Conservation (phyloP, 2,329 filamentous ascomycete species). For the Venturia asperata region DNA sequence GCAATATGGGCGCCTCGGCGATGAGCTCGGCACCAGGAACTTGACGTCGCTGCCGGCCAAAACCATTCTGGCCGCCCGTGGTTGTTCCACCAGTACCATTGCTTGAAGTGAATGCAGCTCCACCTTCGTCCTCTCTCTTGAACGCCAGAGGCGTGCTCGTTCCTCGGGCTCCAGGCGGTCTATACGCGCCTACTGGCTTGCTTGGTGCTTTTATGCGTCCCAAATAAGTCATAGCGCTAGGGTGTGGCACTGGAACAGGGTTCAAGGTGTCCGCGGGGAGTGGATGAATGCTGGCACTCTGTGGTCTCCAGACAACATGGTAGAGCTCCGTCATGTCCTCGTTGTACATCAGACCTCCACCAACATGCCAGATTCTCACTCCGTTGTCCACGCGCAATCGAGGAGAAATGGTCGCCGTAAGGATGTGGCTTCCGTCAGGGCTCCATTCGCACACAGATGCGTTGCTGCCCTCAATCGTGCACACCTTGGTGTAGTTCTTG, state of each 20-base stretch:
- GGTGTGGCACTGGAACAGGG: slow-evolving; percentile 68
- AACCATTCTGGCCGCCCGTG: slow-evolving; percentile 61
- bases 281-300: slow-evolving; percentile 53
- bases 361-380: slow-evolving; percentile 88
- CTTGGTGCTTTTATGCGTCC: slow-evolving; percentile 87
- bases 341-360: slow-evolving; percentile 84
- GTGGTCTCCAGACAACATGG: slow-evolving; percentile 77
- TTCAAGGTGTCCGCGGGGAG: slow-evolving; percentile 61
- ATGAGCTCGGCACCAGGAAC: slow-evolving; percentile 80
- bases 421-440: slow-evolving; percentile 87
- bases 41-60: slow-evolving; percentile 63
- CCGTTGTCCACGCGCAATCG: slow-evolving; percentile 95
- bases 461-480: slow-evolving; percentile 91
- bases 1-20: slow-evolving; percentile 48
- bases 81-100: slow-evolving; percentile 64
- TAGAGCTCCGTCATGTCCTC: slow-evolving; percentile 94
- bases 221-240: slow-evolving; percentile 74
- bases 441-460: slow-evolving; percentile 97
- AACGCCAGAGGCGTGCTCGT: slow-evolving; percentile 85
- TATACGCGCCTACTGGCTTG: slow-evolving; percentile 94
- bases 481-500: slow-evolving; percentile 87
- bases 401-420: slow-evolving; percentile 96
- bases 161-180: slow-evolving; percentile 87
- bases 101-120: slow-evolving; percentile 69
- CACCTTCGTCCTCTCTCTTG: slow-evolving; percentile 95